Conservation (phyloP, 441 rosid genomes). For the Populus tomentosa region DNA sequence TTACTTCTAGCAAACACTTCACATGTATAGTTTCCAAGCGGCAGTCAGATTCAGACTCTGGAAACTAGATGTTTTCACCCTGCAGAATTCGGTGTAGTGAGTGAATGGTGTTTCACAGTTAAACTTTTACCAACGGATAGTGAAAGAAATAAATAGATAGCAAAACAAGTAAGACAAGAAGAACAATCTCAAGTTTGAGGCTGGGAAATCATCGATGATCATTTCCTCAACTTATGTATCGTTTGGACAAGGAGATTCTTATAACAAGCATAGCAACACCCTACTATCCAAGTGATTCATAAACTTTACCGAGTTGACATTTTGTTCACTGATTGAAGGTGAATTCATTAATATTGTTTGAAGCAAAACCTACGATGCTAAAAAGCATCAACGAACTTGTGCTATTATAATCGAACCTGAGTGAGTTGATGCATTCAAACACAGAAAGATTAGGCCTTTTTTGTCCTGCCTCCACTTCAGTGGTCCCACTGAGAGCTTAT, state of each 20-base stretch:
- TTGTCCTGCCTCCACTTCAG: background rate
- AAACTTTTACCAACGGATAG: background rate
- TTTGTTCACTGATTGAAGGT: background rate
- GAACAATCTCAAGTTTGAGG: too few relatives aligned
- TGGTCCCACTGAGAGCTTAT: background rate
- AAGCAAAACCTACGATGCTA: background rate
- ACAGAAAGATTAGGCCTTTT: background rate
- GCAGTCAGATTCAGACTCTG: background rate
- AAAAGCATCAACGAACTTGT: background rate
- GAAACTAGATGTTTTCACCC: conserved; percentile 17
- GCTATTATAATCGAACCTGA: background rate
- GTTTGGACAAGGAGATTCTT: too few relatives aligned
- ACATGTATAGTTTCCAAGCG: background rate
- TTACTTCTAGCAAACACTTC: background rate
- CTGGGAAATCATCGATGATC: too few relatives aligned
- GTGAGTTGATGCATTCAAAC: background rate
- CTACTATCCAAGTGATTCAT: background rate
- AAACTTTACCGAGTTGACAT: background rate
- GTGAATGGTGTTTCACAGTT: background rate
- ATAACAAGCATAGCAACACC: background rate
- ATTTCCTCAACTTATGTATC: too few relatives aligned
- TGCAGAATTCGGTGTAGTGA: conserved; percentile 12
- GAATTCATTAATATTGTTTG: background rate
- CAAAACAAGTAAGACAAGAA: too few relatives aligned
- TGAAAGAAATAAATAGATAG: too few relatives aligned